Conservation (phyloP, 2,329 filamentous ascomycete genomes). For the Pseudogymnoascus sp. region DNA sequence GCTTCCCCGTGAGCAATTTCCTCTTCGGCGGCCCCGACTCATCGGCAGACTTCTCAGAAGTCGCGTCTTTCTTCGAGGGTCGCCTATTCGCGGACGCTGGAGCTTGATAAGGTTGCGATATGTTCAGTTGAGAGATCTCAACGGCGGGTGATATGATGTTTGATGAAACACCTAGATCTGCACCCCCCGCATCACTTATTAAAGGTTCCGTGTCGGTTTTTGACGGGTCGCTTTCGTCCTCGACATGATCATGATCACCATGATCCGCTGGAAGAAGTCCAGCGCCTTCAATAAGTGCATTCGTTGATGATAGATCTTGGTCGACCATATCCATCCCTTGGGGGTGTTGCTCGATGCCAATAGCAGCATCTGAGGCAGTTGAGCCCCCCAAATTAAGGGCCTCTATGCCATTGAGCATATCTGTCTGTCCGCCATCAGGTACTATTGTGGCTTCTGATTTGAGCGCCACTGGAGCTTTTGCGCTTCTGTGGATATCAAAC, state of each 20-base stretch:
- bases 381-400: not conserved
- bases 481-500: slow-evolving; percentile 45
- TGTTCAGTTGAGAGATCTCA: not conserved
- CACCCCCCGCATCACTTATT: not conserved
- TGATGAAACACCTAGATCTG: not conserved
- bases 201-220: not conserved
- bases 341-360: not conserved
- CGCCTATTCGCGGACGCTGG: not conserved
- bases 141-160: not conserved
- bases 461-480: slow-evolving; percentile 12
- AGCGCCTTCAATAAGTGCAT: not conserved
- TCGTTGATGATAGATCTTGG: not conserved
- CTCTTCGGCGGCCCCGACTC: slow-evolving; percentile 18
- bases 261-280: not conserved
- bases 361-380: not conserved
- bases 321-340: not conserved
- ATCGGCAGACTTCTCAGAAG: not conserved
- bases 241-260: not conserved
- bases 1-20: slow-evolving; percentile 43
- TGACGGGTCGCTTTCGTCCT: not conserved
- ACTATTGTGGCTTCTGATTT: not conserved
- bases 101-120: not conserved
- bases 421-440: not conserved
- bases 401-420: not conserved
- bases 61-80: not conserved